Conservation (phyloP, 352 stramenopile genomes). For the Peronosclerospora sorghi region DNA sequence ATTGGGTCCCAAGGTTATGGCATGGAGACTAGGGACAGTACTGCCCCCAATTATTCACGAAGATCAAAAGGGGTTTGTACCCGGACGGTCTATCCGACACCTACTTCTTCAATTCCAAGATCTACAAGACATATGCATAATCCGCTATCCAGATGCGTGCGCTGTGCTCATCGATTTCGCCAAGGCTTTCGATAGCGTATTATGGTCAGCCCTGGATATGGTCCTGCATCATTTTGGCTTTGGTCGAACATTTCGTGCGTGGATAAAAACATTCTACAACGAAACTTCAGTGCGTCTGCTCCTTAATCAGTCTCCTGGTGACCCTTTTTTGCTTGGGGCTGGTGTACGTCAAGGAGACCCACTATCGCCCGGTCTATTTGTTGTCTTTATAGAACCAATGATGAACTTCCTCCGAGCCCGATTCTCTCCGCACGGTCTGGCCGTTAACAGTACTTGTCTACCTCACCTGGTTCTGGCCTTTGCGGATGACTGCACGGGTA, state of each 20-base stretch:
- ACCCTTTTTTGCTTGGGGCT: conserved; percentile 1
- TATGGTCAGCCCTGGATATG: neutral
- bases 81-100: conserved; percentile 1
- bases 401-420: neutral
- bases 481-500: neutral
- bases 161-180: too few species aligned
- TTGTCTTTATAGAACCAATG: conserved; percentile 1
- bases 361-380: conserved; percentile 9
- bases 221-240: neutral
- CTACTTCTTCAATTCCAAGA: conserved; percentile 5
- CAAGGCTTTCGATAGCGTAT: too few species aligned
- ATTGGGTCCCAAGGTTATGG: too few species aligned
- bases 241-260: conserved; percentile 2
- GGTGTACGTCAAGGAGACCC: conserved; percentile 10
- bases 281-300: conserved; percentile 3
- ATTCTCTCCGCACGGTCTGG: neutral
- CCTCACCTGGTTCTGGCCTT: neutral
- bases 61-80: too few species aligned
- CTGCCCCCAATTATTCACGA: conserved; percentile 3
- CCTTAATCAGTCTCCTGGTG: conserved; percentile 1
- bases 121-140: neutral
- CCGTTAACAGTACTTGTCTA: neutral
- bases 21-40: neutral
- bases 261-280: conserved; percentile 8
- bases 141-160: neutral